These are phyloP conservation scores for Senna tora DNA, from an alignment of 306 rosid genomes.

Conservation along the genomic window DNA sequence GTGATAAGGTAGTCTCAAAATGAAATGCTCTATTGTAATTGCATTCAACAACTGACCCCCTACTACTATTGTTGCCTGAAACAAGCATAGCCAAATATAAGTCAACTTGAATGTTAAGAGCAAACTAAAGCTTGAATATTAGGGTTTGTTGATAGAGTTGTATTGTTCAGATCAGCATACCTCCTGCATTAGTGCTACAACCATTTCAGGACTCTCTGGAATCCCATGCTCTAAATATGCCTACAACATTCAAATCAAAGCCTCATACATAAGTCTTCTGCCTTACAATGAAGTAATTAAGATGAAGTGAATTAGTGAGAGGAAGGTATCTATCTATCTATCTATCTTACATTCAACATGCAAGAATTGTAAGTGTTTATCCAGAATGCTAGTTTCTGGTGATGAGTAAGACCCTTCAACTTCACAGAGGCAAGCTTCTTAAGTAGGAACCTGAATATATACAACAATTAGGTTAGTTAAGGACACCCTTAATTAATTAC, in stretches of 20 bases:
- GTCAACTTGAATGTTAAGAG: conserved; percentile 5
- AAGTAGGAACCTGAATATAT: conserved; percentile 70
- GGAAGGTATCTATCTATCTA: too few relatives aligned
- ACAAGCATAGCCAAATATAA: conserved; percentile 31
- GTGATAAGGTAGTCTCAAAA: conserved; percentile 94
- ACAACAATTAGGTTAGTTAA: conserved; percentile 20
- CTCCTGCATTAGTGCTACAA: conserved; percentile 90
- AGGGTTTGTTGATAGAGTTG: too few relatives aligned
- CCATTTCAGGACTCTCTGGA: conserved; percentile 92
- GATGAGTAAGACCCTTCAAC: conserved; percentile 84
- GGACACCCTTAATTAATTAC: not conserved
- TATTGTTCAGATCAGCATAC: conserved; percentile 48
- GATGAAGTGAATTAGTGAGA: conserved; percentile 13
- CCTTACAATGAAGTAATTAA: conserved; percentile 2
- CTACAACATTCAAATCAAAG: conserved; percentile 51
- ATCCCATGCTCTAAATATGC: conserved; percentile 84
- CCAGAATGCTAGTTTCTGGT: conserved; percentile 98
- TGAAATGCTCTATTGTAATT: conserved; percentile 92
- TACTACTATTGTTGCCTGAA: conserved; percentile 81
- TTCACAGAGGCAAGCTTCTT: conserved; percentile 76
- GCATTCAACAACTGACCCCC: conserved; percentile 88
- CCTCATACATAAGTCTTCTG: conserved; percentile 4
- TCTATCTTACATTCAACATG: conserved; percentile 83
- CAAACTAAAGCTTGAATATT: too few relatives aligned
- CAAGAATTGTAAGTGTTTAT: conserved; percentile 89